Conservation (phyloP, 2,329 filamentous ascomycete species). For the Periglandula ipomoeae region DNA sequence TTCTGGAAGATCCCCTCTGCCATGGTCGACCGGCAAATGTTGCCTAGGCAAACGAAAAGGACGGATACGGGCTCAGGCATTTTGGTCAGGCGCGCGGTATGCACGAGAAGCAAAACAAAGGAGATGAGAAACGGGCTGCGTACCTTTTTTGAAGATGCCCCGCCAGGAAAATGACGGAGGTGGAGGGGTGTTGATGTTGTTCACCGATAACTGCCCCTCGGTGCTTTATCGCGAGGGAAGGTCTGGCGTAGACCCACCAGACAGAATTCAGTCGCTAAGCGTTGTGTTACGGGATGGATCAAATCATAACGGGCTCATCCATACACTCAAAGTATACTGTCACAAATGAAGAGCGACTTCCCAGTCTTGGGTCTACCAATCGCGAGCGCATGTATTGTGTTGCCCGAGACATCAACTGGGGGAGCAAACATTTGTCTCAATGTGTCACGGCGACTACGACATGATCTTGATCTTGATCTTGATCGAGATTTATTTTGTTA, state of each 20-base stretch:
- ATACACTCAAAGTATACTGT: too few species aligned
- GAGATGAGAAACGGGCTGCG: not conserved
- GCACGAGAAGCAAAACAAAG: not conserved
- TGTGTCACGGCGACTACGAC: too few species aligned
- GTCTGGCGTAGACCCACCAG: too few species aligned
- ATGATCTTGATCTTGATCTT: too few species aligned
- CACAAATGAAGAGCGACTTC: too few species aligned
- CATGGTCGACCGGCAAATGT: conserved; percentile 94
- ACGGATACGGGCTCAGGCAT: conserved; percentile 52
- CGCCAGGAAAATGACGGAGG: not conserved
- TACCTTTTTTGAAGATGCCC: not conserved
- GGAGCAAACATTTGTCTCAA: too few species aligned
- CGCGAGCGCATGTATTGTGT: too few species aligned
- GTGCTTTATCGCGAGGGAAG: not conserved
- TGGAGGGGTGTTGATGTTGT: not conserved
- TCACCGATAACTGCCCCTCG: not conserved
- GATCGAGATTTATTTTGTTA: not conserved
- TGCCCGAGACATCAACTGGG: too few species aligned
- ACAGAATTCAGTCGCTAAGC: not conserved
- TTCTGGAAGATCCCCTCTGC: conserved; percentile 86
- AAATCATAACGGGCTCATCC: too few species aligned
- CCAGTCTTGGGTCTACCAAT: too few species aligned
- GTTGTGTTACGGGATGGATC: not conserved
- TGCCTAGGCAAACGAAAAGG: conserved; percentile 92
- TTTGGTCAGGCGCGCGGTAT: conserved; percentile 6